Evolutionary conservation across 2,329 filamentous ascomycete genomes (phyloP), one percentile per base, ranked within the genome.

Genomic region (Aspergillaceae sp.): DNA sequence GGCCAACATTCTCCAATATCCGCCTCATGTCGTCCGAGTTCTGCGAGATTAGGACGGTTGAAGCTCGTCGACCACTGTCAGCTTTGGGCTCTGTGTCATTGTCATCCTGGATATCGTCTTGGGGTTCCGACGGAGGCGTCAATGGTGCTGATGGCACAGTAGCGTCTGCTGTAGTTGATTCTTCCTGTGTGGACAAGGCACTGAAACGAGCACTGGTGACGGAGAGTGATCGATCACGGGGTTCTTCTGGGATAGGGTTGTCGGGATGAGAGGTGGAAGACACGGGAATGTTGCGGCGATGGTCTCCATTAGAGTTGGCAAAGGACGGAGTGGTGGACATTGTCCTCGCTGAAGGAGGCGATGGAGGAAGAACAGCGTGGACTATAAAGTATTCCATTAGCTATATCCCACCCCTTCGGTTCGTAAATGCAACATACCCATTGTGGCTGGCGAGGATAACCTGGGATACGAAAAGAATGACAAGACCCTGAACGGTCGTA

Each of bases 21-120:
- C 74, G 67, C 55, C 73, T 68, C 57, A 82, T 78, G 59, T 82
- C 78, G 41, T 77, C 71, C 1, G 77, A 73, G 54, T 74, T 78
- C 53, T 79, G 74, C 0, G 78, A 79, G 48, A 81, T 76, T 38
- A 75, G 59, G 4, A 71, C 55, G 4, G 72, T 74, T 11, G 72
- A 74, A 5, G 71, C 72, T 26, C 70, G 67, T 44, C 57, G 63
- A 43, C 57, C 60, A 29, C 42, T 42, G 7, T 49, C 46, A 6
- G 48, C 43, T 43, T 52, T 52, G 27, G 54, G 50, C 29, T 43
- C 41, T 3, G 51, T 47, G 36, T 65, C 57, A 19, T 19, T 19
- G 30, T 66, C 58, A 19, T 57, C 60, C 10, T 71, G 69, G 5
- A 63, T 59, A 29, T 63, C 57, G 7, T 56, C 49, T 30, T 74